Evolutionary conservation across 1,284 basidiomycete species (phyloP).

Genomic region (Peniophora sp.): DNA sequence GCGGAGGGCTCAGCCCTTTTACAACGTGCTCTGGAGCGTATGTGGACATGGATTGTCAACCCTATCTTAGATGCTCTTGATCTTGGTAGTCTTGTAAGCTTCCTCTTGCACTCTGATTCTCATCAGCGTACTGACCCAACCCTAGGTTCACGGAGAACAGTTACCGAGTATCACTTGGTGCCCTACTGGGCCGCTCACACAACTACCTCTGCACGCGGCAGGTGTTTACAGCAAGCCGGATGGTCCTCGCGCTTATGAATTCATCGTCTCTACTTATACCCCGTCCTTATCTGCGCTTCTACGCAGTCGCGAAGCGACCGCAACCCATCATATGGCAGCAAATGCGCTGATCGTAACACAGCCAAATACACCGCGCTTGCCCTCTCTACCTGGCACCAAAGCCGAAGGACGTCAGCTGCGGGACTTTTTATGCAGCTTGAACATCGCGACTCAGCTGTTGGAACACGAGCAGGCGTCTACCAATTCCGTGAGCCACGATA

Average conservation of each 20-base stretch:
- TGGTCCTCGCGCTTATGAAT: background rate
- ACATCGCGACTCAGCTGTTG: background rate
- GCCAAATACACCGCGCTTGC: background rate
- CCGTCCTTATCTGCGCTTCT: background rate
- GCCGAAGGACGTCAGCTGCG: background rate
- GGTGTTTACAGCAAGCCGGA: background rate
- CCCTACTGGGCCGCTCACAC: conserved; percentile 4
- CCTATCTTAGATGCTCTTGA: conserved; percentile 2
- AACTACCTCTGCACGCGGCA: conserved; percentile 8
- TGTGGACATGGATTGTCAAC: conserved; percentile 3
- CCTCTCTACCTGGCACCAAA: background rate
- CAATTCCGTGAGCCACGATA: background rate
- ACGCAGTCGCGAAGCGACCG: background rate
- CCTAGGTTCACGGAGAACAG: background rate
- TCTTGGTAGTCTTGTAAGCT: background rate
- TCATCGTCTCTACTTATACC: background rate
- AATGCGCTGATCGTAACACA: background rate
- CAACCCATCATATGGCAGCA: background rate
- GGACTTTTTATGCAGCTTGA: background rate
- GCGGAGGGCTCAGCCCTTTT: no score
- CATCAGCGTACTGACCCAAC: background rate
- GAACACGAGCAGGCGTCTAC: background rate
- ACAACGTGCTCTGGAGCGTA: background rate
- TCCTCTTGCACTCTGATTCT: background rate
- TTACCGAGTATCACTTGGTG: conserved; percentile 6